A percentile compares a stretch with the other conserved stretches of the same genome.
phyloP scores from a whole-genome alignment of 345 rosid species.

The Populus tremula region DNA sequence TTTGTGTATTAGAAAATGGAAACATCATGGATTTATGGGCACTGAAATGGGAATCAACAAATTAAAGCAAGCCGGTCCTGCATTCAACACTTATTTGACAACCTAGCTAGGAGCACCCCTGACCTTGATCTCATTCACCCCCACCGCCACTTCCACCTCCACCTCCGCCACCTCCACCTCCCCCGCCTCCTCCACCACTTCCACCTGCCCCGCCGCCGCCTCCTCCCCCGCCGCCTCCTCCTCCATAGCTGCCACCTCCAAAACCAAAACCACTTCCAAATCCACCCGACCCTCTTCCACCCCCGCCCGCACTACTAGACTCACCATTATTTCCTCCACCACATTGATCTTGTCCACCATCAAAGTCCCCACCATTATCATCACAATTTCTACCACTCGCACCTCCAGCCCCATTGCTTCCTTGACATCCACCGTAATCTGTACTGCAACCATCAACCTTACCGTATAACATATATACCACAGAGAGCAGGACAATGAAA shows the following conservation, averaged over 20 bases:
- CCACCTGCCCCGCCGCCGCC: not conserved
- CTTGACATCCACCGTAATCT: not conserved
- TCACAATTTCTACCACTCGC: no score
- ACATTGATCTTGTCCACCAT: not conserved
- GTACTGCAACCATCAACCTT: conserved; percentile 1
- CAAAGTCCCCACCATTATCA: no score
- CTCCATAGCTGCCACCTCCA: conserved; percentile 16
- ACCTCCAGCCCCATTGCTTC: not conserved
- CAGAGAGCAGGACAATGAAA: not conserved
- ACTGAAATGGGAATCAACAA: no score
- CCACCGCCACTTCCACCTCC: not conserved
- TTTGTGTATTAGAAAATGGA: not conserved
- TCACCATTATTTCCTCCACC: not conserved
- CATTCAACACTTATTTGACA: no score
- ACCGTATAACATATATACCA: not conserved
- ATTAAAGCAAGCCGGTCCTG: no score
- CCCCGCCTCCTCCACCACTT: not conserved
- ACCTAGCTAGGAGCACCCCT: not conserved
- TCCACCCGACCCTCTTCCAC: conserved; percentile 8
- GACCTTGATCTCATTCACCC: not conserved
- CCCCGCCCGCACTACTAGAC: not conserved
- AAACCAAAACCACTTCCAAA: conserved; percentile 11
- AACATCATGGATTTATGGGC: not conserved
- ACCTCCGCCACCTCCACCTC: no score
- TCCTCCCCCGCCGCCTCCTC: not conserved